Base-by-base conservation (phyloP, 768 basidiomycete genomes). In the Hygrocybe coccinea region DNA sequence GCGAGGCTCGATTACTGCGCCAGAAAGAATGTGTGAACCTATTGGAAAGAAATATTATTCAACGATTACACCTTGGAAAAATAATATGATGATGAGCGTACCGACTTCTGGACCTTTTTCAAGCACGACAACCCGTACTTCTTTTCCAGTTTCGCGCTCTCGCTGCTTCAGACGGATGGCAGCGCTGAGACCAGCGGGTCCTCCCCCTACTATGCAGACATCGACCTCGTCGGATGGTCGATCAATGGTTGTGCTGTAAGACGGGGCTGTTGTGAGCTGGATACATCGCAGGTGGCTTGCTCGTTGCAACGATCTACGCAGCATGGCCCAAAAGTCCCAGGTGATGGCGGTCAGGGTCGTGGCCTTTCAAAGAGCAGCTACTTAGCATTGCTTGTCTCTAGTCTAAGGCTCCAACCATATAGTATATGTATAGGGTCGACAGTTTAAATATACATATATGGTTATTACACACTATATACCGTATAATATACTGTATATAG, bases 21-120 rank as follows among this genome's bases (percentile, higher is more conserved):
- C 97, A 9, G 93, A 97, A 29, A 99, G 82, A 58, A 95, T 92
- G 69, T 99, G 95, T 0, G 94, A 83, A 47, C 95, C 92, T 95
- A 36, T 22, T 10, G 24, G 44, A 29, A n/a, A 41, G 34, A 11
- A 41, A 37, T 39, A 50, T 50, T 34, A 52, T 25, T 52, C 14
- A 8, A 29, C 9, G 24, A 7, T 17, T 22, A 35, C 19, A 21
- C 25, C 21, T 43, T 9, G 52, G n/a, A n/a, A n/a, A n/a, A n/a
- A 1, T 9, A 24, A 22, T 54, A 50, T 36, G 33, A 36, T 43
- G 24, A 34, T 21, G 36, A 38, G 81, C 87, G 65, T 54, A 90
- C 93, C 95, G 38, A 92, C 82, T 80, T 98, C 95, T 14, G 78
- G 76, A 10, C 95, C 95, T 71, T 99, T 99, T 74, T 98, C 97